phyloP scores from a whole-genome alignment of 1,139 yeast species.

The Protomyces gravidus region DNA sequence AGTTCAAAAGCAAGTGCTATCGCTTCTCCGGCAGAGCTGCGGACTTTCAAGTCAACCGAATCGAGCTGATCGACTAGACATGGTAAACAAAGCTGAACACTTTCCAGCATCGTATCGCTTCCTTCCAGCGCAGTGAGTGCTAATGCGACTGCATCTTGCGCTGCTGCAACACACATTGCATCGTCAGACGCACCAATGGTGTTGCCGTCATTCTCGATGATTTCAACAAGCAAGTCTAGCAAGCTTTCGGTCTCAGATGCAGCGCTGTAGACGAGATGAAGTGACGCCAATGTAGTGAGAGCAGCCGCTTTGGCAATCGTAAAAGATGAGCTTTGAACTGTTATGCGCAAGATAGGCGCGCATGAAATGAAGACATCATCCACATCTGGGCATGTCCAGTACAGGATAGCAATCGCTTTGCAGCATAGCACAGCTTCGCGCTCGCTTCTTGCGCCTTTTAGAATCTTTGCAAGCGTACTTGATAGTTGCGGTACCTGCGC shows the following conservation, averaged over 20 bases:
- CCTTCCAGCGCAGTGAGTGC: slow-evolving; percentile 28
- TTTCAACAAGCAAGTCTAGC: slow-evolving; percentile 31
- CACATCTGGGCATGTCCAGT: slow-evolving; percentile 33
- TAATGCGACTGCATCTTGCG: slow-evolving; percentile 30
- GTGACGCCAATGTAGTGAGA: slow-evolving; percentile 30
- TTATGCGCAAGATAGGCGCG: slow-evolving; percentile 3
- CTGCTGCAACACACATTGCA: slow-evolving; percentile 30
- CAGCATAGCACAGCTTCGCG: slow-evolving; percentile 30
- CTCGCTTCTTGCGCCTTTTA: slow-evolving; percentile 31
- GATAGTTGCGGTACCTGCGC: slow-evolving; percentile 30
- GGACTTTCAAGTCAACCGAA: slow-evolving; percentile 32
- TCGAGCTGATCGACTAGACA: slow-evolving; percentile 35
- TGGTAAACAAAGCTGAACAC: slow-evolving; percentile 31
- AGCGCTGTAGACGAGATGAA: slow-evolving; percentile 28
- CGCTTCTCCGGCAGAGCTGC: slow-evolving; percentile 35
- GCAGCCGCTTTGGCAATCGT: slow-evolving; percentile 29
- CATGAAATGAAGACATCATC: slow-evolving; percentile 16
- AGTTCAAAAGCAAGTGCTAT: slow-evolving; percentile 35
- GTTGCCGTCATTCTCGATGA: slow-evolving; percentile 35
- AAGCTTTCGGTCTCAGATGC: slow-evolving; percentile 24
- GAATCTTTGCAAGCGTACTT: slow-evolving; percentile 29
- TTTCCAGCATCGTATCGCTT: slow-evolving; percentile 28
- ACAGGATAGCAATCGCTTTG: slow-evolving; percentile 29
- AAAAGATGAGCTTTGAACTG: slow-evolving; percentile 20
- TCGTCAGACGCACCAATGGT: slow-evolving; percentile 33